Evolutionary conservation across 352 stramenopile species (phyloP).

Genomic region (Phytophthora nicotianae): DNA sequence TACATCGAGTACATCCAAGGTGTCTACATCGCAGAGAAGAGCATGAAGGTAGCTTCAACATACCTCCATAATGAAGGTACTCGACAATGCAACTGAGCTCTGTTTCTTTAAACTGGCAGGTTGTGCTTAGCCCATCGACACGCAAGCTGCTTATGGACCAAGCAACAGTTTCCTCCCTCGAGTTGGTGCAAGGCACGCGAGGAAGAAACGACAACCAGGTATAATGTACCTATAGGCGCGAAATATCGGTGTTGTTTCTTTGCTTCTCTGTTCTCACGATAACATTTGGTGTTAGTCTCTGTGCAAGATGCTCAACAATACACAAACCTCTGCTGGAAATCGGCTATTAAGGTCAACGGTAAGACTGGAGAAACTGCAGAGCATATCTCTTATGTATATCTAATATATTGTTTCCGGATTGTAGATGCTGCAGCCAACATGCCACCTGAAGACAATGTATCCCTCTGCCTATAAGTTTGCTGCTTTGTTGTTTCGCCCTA

Average conservation of each 20-base stretch:
- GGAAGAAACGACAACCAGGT: constrained; percentile 65
- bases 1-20: constrained; percentile 90
- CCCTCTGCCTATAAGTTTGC: neutral
- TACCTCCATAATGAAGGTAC: neutral
- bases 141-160: constrained; percentile 85
- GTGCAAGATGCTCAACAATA: constrained; percentile 79
- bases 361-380: neutral
- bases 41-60: constrained; percentile 59
- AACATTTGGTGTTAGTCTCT: constrained; percentile 53
- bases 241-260: neutral
- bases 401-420: constrained; percentile 11
- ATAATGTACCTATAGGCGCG: too few relatives aligned
- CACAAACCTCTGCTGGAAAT: constrained; percentile 76
- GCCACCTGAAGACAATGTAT: constrained; percentile 85
- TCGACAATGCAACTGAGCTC: constrained; percentile 2
- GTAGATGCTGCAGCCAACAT: constrained; percentile 80
- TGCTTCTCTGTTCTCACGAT: neutral
- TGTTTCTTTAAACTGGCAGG: constrained; percentile 32
- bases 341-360: constrained; percentile 81
- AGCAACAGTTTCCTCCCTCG: constrained; percentile 72
- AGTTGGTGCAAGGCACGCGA: constrained; percentile 68
- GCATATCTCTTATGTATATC: neutral
- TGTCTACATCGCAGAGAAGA: constrained; percentile 82
- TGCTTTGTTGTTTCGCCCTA: neutral
- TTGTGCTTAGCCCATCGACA: constrained; percentile 75